A percentile compares a stretch with the other conserved stretches of the same genome.
phyloP scores from a whole-genome alignment of 129 eudicot genomes.

The Arctium minus region DNA sequence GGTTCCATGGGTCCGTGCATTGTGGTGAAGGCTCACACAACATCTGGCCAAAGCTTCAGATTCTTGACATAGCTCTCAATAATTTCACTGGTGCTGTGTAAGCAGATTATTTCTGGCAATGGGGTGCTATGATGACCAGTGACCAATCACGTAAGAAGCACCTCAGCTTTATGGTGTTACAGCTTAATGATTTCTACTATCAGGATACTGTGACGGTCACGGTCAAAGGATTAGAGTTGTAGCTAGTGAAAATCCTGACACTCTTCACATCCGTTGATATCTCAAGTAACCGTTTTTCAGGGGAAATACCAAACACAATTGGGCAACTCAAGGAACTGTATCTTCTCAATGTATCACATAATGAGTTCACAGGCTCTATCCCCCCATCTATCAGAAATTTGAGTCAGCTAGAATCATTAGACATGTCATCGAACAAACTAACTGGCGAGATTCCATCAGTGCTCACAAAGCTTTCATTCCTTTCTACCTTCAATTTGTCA shows the following conservation, averaged over 20 bases:
- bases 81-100: constrained; percentile 34
- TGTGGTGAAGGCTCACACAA: constrained; percentile 21
- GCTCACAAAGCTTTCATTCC: constrained; percentile 39
- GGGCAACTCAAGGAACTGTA: constrained; percentile 44
- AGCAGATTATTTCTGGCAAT: constrained; percentile 13
- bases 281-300: constrained; percentile 47
- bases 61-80: constrained; percentile 54
- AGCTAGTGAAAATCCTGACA: constrained; percentile 50
- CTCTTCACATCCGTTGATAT: constrained; percentile 64
- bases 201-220: constrained; percentile 50
- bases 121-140: constrained; percentile 43
- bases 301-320: constrained; percentile 45
- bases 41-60: constrained; percentile 60
- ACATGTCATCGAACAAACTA: constrained; percentile 55
- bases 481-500: constrained; percentile 51
- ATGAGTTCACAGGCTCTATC: constrained; percentile 49
- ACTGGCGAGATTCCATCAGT: constrained; percentile 46
- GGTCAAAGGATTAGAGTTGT: constrained; percentile 43
- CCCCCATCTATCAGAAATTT: constrained; percentile 56
- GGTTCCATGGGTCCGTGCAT: constrained; percentile 37
- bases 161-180: constrained; percentile 24
- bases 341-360: constrained; percentile 53
- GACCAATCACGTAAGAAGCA: constrained; percentile 12
- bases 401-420: constrained; percentile 55
- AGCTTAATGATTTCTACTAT: constrained; percentile 31